These are phyloP conservation scores for Fusarium veterinarium DNA, from an alignment of 2,329 filamentous ascomycete genomes.

Conservation along the genomic window DNA sequence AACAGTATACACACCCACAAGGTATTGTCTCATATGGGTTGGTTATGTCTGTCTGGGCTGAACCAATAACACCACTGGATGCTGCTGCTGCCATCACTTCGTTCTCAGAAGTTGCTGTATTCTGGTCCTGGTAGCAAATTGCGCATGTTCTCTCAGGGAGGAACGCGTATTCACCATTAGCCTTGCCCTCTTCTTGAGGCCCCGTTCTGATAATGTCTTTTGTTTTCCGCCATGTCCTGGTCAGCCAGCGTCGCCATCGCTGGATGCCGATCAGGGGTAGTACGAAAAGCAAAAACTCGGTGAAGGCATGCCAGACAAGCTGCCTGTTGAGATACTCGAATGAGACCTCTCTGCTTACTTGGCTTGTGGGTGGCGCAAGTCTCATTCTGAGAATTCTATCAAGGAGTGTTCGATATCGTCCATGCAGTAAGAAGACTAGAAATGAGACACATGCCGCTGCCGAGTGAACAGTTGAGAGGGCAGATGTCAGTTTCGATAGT, in stretches of 20 bases:
- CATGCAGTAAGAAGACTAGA: conserved; percentile 89
- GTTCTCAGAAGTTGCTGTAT: conserved; percentile 75
- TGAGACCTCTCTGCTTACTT: conserved; percentile 90
- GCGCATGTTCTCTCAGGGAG: conserved; percentile 94
- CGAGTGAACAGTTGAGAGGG: conserved; percentile 79
- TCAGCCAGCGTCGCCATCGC: conserved; percentile 91
- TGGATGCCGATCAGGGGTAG: conserved; percentile 96
- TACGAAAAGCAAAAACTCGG: conserved; percentile 96
- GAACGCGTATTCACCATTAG: conserved; percentile 82
- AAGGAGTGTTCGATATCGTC: conserved; percentile 88
- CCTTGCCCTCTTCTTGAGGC: conserved; percentile 59
- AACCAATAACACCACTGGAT: conserved; percentile 84
- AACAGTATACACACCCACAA: conserved; percentile 95
- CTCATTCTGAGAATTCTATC: conserved; percentile 87
- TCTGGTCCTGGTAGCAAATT: conserved; percentile 96
- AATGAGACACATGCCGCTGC: conserved; percentile 87
- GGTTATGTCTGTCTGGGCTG: conserved; percentile 90
- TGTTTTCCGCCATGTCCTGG: conserved; percentile 84
- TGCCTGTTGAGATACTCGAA: conserved; percentile 98
- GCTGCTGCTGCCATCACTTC: conserved; percentile 79
- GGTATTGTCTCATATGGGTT: conserved; percentile 94
- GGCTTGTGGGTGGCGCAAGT: conserved; percentile 84
- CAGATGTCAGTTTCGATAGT: conserved; percentile 76
- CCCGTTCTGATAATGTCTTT: conserved; percentile 70
- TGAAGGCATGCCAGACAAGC: conserved; percentile 99